Base-by-base conservation (phyloP, 2,329 filamentous ascomycete species). In the Neurospora sp. region DNA sequence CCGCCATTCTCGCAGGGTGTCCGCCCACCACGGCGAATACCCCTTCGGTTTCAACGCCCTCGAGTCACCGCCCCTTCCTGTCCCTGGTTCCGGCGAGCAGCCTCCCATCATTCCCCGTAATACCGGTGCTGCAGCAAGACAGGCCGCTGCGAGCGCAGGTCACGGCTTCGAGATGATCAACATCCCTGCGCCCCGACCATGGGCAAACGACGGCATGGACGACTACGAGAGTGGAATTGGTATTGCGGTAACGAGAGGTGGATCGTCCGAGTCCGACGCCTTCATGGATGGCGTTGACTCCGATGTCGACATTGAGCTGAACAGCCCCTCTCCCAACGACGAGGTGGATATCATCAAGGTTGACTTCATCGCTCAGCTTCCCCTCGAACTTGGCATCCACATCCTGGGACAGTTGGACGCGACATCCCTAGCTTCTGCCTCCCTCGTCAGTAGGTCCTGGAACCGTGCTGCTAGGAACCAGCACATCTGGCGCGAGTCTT, bases 201-300 rank as follows among this genome's bases (percentile, higher is more conserved):
- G 86, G 8, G 77, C 81, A 39, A 84, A 87, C 2, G 84, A 85
- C 19, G 80, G 79, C 67, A 77, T 80, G n/a, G 87, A 85, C 73
- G 87, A 90, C 73, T 81, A 84, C 36, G 88, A 90, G 78, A 90
- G 89, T 74, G 88, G 88, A 23, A 89, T 90, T 68, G 87, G 87
- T 39, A 90, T 90, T 67, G 81, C 84, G 0, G 78, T 89, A 2
- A 84, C 84, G 1, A 62, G 52, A 62, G 52, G 52, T 17, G 15
- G 52, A 33, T 78, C 82, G 19, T 79, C 81, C 36, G 79, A 78
- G n/a, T 76, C 77, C 23, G 77, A 80, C 39, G 73, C 76, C 3
- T 77, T 78, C 33, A 77, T 70, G 19, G 77, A 79, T 19, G 81
- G 81, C 3, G 73, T 78, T 1, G 80, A 81, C 36, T 77, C 78